Evolutionary conservation across 805 yeast species (phyloP).

Genomic region (Ogataea methanolica): DNA sequence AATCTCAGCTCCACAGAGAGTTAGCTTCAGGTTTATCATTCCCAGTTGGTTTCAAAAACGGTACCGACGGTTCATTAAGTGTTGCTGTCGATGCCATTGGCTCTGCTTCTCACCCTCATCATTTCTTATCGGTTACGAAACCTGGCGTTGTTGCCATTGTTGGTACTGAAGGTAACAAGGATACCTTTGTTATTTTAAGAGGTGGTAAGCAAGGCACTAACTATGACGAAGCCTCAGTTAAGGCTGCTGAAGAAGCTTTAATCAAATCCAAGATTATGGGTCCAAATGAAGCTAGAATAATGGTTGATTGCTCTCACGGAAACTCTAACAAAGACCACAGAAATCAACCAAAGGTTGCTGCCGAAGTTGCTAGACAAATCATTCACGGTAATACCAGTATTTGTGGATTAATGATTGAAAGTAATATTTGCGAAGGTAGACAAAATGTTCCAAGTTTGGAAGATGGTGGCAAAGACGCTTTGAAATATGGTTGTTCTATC

Average conservation of each 20-base stretch:
- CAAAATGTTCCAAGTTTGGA: conserved; percentile 76
- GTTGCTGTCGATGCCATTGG: conserved; percentile 93
- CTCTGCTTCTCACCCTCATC: conserved; percentile 90
- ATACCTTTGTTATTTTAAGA: conserved; percentile 90
- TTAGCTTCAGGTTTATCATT: conserved; percentile 96
- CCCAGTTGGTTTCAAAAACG: conserved; percentile 98
- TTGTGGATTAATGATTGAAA: conserved; percentile 96
- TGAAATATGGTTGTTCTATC: conserved; percentile 89
- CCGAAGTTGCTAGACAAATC: conserved; percentile 72
- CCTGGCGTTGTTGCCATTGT: conserved; percentile 96
- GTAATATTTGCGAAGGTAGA: conserved; percentile 86
- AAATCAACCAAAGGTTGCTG: conserved; percentile 93
- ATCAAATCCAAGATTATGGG: conserved; percentile 46
- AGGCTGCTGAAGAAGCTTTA: conserved; percentile 59
- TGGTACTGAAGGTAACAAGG: conserved; percentile 90
- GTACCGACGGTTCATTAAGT: conserved; percentile 91
- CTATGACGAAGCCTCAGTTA: conserved; percentile 77
- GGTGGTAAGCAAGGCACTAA: conserved; percentile 96
- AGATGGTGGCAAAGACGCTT: conserved; percentile 64
- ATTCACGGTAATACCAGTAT: conserved; percentile 67
- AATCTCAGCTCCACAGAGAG: conserved; percentile 96
- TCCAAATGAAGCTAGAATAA: conserved; percentile 57
- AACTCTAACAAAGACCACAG: conserved; percentile 91
- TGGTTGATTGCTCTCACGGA: conserved; percentile 99
- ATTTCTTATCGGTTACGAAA: conserved; percentile 95